These are phyloP conservation scores for Psilocybe tampanensis DNA, from an alignment of 768 basidiomycete species.

Conservation along the genomic window DNA sequence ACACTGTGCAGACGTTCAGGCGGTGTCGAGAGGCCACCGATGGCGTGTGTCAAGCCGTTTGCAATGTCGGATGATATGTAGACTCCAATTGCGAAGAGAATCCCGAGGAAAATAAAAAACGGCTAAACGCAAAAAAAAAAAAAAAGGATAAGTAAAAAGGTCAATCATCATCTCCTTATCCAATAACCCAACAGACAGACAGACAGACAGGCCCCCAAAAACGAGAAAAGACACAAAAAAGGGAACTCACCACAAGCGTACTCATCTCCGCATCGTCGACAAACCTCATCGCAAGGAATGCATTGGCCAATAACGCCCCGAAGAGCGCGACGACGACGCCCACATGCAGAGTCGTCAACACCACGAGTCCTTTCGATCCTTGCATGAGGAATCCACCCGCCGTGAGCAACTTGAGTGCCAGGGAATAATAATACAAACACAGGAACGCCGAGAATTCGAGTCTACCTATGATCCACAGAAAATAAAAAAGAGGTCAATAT, in stretches of 20 bases:
- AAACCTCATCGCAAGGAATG: conserved; percentile 78
- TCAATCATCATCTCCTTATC: no score
- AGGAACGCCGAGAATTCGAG: conserved; percentile 73
- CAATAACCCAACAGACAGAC: no score
- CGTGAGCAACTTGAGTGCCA: conserved; percentile 80
- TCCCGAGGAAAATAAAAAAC: conserved; percentile 52
- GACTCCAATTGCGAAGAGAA: conserved; percentile 69
- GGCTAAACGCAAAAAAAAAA: conserved; percentile 45
- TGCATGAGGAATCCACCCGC: conserved; percentile 80
- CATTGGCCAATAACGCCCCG: conserved; percentile 78
- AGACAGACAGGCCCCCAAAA: no score
- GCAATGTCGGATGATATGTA: conserved; percentile 88
- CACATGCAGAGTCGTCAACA: conserved; percentile 77
- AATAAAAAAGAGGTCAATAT: not conserved
- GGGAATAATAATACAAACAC: conserved; percentile 64
- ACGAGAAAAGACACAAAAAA: not conserved
- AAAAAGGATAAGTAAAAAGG: no score
- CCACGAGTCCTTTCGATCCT: conserved; percentile 71
- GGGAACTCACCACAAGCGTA: conserved; percentile 60
- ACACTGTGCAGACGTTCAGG: conserved; percentile 61
- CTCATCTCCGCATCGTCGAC: conserved; percentile 89
- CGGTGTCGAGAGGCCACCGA: conserved; percentile 59
- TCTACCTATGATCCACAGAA: conserved; percentile 51
- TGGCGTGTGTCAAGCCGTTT: conserved; percentile 59
- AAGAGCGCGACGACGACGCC: conserved; percentile 77